Percentiles rank a stretch among this genome's conserved stretches.
These are phyloP conservation scores for Saccharomyces hybrid DNA, from an alignment of 1,139 yeast species.

Conservation along the genomic window DNA sequence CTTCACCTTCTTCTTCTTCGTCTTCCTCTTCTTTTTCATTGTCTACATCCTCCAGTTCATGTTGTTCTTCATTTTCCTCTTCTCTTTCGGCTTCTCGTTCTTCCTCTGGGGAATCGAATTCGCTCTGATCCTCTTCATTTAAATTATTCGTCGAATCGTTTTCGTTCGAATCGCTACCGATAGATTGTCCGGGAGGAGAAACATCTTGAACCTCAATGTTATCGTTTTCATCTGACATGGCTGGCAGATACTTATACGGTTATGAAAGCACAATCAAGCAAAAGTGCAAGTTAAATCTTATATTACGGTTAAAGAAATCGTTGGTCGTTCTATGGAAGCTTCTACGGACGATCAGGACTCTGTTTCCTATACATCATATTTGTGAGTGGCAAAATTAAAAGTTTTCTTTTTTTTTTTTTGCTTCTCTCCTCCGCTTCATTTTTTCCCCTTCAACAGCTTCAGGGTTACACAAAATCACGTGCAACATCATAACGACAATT, in stretches of 20 bases:
- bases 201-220: not conserved
- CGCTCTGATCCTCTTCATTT: not conserved
- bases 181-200: not conserved
- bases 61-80: slow-evolving; percentile 18
- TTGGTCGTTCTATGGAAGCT: not conserved
- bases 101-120: not conserved
- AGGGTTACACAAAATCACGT: not conserved
- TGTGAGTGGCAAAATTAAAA: not conserved
- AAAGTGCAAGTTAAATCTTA: not conserved
- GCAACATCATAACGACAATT: not conserved
- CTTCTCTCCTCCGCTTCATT: not conserved
- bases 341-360: not conserved
- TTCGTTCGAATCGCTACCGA: not conserved
- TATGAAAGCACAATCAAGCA: not conserved
- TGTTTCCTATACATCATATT: not conserved
- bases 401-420: not conserved
- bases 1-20: slow-evolving; percentile 15
- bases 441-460: not conserved
- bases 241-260: not conserved
- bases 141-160: not conserved
- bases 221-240: not conserved
- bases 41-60: slow-evolving; percentile 20
- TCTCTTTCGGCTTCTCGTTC: slow-evolving; percentile 8
- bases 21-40: slow-evolving; percentile 19
- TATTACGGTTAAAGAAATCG: not conserved